Evolutionary conservation across 2,329 filamentous ascomycete species (phyloP), one percentile per base, ranked within the genome.

Genomic region (Calonectria multiphialidica): DNA sequence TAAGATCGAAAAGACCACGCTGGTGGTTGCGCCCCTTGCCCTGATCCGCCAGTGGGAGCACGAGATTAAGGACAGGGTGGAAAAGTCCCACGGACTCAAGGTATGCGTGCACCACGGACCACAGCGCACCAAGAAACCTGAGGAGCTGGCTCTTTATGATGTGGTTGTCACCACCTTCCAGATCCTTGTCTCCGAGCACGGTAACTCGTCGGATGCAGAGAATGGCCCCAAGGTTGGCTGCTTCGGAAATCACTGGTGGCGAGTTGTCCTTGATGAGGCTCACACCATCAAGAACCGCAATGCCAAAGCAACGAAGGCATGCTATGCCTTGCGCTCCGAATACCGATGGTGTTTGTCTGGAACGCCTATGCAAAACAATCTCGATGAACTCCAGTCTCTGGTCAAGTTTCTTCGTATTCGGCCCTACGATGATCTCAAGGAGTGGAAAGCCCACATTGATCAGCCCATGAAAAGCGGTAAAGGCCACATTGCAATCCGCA

Each of bases 281-380:
- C 97, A 99, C 83, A 98, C 94, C 2, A 98, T 99, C 89, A 99
- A 99, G 86, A 99, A 99, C 81, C 93, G 96, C 74, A 98, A 97
- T 77, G 95, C 97, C 25, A 99, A 99, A 84, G 93, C 95, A 47
- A 98, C 96, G 1, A 95, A 98, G 82, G 96, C 97, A 2, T 97
- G 94, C 76, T 99, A 93, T 81, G 94, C 94, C 2, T 85, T 99
- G 37, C 88, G 93, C 35, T 93, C 95, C 23, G 93, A 97, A 82
- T 98, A 98, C 80, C 90, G 97, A 72, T 99, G 97, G 97, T 98
- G 97, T 81, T 86, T 99, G 73, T 98, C 96, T 0, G 97, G 97
- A 66, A 99, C 97, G 1, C 97, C 97, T 0, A 95, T 99, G 93
- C 97, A 99, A 82, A 99, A 99, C 84, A 98, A 98, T 79, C 90